Evolutionary conservation across 2,329 filamentous ascomycete species (phyloP).

Genomic region (Ampelomyces quisqualis): DNA sequence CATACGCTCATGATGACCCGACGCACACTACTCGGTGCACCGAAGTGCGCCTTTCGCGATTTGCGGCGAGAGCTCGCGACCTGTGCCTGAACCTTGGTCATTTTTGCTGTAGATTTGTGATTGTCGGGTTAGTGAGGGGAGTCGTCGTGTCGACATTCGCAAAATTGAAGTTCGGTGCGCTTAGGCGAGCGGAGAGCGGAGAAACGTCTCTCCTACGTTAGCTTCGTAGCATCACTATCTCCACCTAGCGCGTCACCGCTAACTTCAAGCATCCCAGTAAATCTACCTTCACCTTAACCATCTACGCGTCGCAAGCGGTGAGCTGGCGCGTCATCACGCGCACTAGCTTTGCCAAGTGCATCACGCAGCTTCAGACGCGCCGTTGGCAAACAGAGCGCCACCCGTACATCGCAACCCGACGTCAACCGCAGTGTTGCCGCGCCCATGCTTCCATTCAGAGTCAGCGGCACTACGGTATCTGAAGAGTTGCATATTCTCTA

Average conservation of each 20-base stretch:
- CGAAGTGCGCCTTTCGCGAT: slow-evolving; percentile 98
- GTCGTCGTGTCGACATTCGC: slow-evolving; percentile 17
- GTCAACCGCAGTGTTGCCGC: slow-evolving; percentile 5
- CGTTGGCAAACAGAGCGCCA: not conserved
- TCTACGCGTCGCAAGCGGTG: slow-evolving; percentile 9
- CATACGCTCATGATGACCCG: slow-evolving; percentile 81
- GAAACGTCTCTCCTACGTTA: slow-evolving; percentile 12
- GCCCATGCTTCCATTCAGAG: slow-evolving; percentile 7
- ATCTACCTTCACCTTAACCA: slow-evolving; percentile 2
- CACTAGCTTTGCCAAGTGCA: not conserved
- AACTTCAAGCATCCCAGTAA: slow-evolving; percentile 9
- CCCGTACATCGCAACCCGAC: not conserved
- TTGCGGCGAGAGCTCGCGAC: slow-evolving; percentile 88
- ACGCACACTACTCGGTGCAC: slow-evolving; percentile 89
- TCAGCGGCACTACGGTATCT: slow-evolving; percentile 5
- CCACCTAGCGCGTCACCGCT: no score
- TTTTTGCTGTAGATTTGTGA: slow-evolving; percentile 52
- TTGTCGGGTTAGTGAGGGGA: slow-evolving; percentile 36
- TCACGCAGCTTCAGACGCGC: not conserved
- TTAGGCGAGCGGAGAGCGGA: slow-evolving; percentile 16
- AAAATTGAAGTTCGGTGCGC: slow-evolving; percentile 20
- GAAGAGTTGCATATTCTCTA: slow-evolving; percentile 6
- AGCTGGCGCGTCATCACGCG: slow-evolving; percentile 1
- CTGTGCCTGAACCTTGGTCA: slow-evolving; percentile 67
- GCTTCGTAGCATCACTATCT: no score